Evolutionary conservation across 345 rosid species (phyloP).

Genomic region (Atalantia buxifolia): DNA sequence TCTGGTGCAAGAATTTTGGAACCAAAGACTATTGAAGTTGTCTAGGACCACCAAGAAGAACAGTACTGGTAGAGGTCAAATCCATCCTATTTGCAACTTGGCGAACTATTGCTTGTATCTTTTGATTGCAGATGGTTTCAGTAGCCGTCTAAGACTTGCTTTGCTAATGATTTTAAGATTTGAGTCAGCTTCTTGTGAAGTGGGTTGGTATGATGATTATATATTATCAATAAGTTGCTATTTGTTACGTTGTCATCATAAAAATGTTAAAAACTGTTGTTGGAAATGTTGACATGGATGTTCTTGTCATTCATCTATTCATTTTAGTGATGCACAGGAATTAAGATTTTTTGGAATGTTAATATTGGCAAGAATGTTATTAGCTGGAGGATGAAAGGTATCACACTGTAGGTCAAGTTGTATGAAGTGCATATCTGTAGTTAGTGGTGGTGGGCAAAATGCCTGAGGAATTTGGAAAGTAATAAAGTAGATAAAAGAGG

Average conservation of each 20-base stretch:
- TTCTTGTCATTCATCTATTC: not conserved
- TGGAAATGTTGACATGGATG: not conserved
- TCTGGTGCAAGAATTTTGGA: conserved; percentile 99
- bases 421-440: not conserved
- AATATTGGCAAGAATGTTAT: not conserved
- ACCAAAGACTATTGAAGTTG: conserved; percentile 58
- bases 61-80: conserved; percentile 7
- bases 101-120: not conserved
- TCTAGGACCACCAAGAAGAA: not conserved
- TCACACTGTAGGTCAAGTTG: not conserved
- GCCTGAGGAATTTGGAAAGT: not conserved
- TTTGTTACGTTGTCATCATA: not conserved
- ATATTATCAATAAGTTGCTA: conserved; percentile 18
- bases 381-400: not conserved
- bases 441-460: not conserved
- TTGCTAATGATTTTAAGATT: conserved; percentile 3
- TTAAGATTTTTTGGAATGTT: not conserved
- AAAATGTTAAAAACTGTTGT: not conserved
- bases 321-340: not conserved
- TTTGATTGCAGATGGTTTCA: conserved; percentile 12
- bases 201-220: not conserved
- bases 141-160: conserved; percentile 6
- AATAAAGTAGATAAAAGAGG: not conserved
- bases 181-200: not conserved
- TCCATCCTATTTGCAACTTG: conserved; percentile 3